Evolutionary conservation across 148 eudicot species (phyloP).

Genomic region (Selenicereus undatus): DNA sequence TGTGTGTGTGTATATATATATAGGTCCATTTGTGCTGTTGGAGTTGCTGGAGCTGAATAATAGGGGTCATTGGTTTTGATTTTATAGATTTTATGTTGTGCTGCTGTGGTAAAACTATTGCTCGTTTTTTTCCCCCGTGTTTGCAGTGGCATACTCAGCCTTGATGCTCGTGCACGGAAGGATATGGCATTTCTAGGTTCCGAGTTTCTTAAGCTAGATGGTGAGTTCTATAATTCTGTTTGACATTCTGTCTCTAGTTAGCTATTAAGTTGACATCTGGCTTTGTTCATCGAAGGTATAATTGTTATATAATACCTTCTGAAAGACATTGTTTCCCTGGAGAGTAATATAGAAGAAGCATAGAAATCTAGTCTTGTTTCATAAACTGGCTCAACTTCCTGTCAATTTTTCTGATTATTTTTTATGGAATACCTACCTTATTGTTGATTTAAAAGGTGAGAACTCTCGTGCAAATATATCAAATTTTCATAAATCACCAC

Average conservation of each 20-base stretch:
- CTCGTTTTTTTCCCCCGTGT: neutral
- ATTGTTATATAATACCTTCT: neutral
- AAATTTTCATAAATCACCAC: neutral
- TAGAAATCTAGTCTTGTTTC: neutral
- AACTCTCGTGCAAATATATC: neutral
- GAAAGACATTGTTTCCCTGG: neutral
- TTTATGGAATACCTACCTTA: neutral
- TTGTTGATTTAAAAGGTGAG: neutral
- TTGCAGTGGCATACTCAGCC: constrained; percentile 64
- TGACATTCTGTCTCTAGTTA: neutral
- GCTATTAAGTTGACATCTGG: neutral
- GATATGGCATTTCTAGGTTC: constrained; percentile 85
- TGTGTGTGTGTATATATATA: too few species aligned
- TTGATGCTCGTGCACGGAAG: constrained; percentile 94
- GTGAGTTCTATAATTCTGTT: constrained; percentile 31
- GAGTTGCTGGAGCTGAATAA: neutral
- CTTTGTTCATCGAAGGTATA: neutral
- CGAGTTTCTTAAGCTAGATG: constrained; percentile 88
- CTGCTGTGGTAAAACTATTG: neutral
- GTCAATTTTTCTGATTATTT: neutral
- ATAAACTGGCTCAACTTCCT: neutral
- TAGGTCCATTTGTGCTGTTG: too few species aligned
- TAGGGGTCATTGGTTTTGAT: neutral
- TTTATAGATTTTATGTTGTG: neutral
- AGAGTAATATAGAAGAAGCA: neutral